Evolutionary conservation across 108 stramenopile species (phyloP).

Genomic region (Conticribra guillardii): DNA sequence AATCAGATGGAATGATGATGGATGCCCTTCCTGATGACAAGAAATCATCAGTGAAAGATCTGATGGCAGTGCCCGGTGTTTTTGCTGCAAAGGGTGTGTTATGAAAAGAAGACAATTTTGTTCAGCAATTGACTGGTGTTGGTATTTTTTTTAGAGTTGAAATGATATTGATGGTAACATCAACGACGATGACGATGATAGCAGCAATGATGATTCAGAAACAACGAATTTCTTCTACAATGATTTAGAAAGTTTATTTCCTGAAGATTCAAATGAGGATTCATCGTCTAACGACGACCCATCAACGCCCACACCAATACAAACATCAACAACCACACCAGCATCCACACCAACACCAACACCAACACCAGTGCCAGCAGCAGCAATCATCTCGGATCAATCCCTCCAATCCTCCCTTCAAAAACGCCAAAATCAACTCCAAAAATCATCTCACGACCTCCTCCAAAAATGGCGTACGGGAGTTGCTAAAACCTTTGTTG

Average conservation of each 20-base stretch:
- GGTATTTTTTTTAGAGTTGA: no score
- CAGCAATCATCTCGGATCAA: background rate
- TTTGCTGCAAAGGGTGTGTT: constrained; percentile 45
- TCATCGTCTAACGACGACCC: background rate
- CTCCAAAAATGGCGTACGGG: constrained; percentile 38
- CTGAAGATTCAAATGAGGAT: background rate
- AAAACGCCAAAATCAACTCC: constrained; percentile 5
- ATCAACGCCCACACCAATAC: no score
- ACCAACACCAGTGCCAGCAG: background rate
- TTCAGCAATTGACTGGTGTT: no score
- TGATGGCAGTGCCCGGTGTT: constrained; percentile 39
- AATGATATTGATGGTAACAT: no score
- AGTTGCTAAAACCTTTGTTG: constrained; percentile 17
- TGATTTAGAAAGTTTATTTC: background rate
- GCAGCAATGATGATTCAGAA: no score
- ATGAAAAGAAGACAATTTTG: no score
- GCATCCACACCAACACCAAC: background rate
- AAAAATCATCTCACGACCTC: constrained; percentile 17
- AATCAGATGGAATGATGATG: background rate
- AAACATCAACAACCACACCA: background rate
- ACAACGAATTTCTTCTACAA: no score
- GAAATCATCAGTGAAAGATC: constrained; percentile 13
- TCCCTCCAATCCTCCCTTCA: background rate
- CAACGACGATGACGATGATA: no score
- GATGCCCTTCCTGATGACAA: background rate